Percentiles rank a stretch among this genome's conserved stretches.
These are phyloP conservation scores for Austroboletus eburneus DNA, from an alignment of 768 basidiomycete genomes.

Conservation along the genomic window DNA sequence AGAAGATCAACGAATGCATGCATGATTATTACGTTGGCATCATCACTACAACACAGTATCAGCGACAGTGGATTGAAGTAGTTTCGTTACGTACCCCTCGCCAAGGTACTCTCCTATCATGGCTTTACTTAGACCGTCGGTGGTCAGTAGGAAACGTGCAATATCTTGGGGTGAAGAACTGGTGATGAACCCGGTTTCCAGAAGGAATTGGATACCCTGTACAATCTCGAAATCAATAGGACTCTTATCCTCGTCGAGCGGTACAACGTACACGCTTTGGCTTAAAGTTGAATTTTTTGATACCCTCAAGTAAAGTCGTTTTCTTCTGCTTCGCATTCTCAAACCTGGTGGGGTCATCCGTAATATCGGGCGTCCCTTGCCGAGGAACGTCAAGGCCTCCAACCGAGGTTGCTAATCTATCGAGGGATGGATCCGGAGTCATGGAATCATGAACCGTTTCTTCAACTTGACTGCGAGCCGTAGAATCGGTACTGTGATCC, in stretches of 20 bases:
- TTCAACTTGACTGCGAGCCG: constrained; percentile 44
- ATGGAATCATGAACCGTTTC: constrained; percentile 49
- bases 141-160: constrained; percentile 78
- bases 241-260: neutral
- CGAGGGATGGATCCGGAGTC: constrained; percentile 54
- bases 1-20: constrained; percentile 94
- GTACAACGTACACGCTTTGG: constrained; percentile 76
- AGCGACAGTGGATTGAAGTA: neutral
- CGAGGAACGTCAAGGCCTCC: constrained; percentile 54
- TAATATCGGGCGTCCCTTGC: constrained; percentile 69
- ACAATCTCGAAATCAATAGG: constrained; percentile 1
- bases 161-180: constrained; percentile 70
- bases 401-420: constrained; percentile 46
- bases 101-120: constrained; percentile 99
- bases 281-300: constrained; percentile 98
- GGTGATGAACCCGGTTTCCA: constrained; percentile 84
- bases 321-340: constrained; percentile 97
- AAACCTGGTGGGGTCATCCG: constrained; percentile 89
- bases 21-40: constrained; percentile 89
- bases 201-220: constrained; percentile 85
- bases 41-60: constrained; percentile 54
- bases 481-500: constrained; percentile 35
- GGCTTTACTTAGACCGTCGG: constrained; percentile 90
- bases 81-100: constrained; percentile 67
- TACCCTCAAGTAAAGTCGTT: constrained; percentile 89